Base-by-base conservation (phyloP, 148 eudicot species). In the Camellia japonica region DNA sequence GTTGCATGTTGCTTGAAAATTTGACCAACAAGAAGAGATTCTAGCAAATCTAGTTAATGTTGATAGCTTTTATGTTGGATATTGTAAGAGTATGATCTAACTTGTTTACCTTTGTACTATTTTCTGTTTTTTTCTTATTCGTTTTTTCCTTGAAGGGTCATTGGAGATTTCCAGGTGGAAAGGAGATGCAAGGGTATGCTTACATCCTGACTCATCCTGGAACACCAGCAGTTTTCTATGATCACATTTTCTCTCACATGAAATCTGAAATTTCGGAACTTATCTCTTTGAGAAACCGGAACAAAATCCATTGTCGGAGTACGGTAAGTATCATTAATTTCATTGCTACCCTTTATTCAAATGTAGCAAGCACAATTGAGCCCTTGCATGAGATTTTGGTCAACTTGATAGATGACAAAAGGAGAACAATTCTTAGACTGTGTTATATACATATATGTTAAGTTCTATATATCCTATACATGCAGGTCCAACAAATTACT, bases 151-250 rank as follows among this genome's bases (percentile, higher is more conserved):
- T 70, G 71, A 86, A 97, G 99, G 99, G 99, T 83, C 99, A 97
- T 79, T 97, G 99, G 99, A 92, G 99, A 90, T 97, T 97, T 85
- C 99, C 99, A 12, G 90, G 91, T 55, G 99, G 99, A 71, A 97
- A 94, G 86, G 99, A 97, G 89, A 94, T 97, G 91, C 99, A 97
- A 86, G 99, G 99, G 15, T 97, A 97, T 81, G 97, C 99, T 30
- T 97, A 97, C 87, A 97, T 91, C 83, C 84, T 97, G 80, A 94
- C 99, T 74, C 99, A 97, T 85, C 98, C 99, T 19, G 99, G 99
- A 79, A 97, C 99, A 42, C 99, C 99, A 30, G 84, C 99, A 44
- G 97, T 97, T 79, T 97, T 97, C 82, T 94, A 89, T 76, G 98
- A 97, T 82, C 99, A 97, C 87, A 69, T 92, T 73, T 97, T 91